Evolutionary conservation across 139 green algal genomes (phyloP).

Genomic region (Dunaliella primolecta): DNA sequence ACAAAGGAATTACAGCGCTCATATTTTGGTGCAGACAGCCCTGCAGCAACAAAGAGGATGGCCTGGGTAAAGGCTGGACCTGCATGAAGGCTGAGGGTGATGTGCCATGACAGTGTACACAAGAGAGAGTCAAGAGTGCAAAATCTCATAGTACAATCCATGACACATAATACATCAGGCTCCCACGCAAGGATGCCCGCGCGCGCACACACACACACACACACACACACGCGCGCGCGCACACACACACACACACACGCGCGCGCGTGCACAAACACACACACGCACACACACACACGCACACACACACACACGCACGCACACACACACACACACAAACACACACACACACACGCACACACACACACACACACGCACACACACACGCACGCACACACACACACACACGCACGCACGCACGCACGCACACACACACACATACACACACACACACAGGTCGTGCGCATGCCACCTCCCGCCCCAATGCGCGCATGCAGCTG

Average conservation of each 20-base stretch:
- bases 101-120: no score
- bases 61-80: no score
- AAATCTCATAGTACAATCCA: no score
- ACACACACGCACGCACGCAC: neutral
- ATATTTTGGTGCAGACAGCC: no score
- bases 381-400: neutral
- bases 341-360: neutral
- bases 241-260: neutral
- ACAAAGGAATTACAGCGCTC: no score
- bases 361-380: neutral
- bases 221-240: neutral
- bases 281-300: no score
- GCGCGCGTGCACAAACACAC: neutral
- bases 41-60: no score
- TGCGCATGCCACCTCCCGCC: slow-evolving; percentile 27
- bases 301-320: neutral
- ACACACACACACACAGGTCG: slow-evolving; percentile 21
- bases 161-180: no score
- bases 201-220: no score
- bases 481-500: neutral
- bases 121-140: no score
- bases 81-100: no score
- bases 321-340: neutral
- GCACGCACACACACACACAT: neutral
- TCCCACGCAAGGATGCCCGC: no score